Conservation (phyloP, 805 yeast genomes). For the Saccharomycopsis olivae region DNA sequence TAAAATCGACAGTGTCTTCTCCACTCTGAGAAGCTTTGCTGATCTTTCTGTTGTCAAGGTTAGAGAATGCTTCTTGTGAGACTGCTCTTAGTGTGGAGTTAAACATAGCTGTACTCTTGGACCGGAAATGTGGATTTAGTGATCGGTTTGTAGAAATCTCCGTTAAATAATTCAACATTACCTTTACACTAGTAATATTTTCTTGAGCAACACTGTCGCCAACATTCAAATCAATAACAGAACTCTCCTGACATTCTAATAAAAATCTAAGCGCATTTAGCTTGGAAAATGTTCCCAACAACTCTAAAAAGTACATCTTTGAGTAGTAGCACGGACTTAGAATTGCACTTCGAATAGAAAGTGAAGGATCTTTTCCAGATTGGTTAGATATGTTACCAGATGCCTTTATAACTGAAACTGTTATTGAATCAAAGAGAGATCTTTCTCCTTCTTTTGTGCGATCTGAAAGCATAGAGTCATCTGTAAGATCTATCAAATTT, state of each 20-base stretch:
- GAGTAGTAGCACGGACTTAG: slow-evolving; percentile 40
- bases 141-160: slow-evolving; percentile 34
- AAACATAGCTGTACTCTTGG: slow-evolving; percentile 39
- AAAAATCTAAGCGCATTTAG: slow-evolving; percentile 44
- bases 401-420: slow-evolving; percentile 21
- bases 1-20: slow-evolving; percentile 8
- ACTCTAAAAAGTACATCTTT: slow-evolving; percentile 41
- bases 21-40: background rate
- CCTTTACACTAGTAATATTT: slow-evolving; percentile 35
- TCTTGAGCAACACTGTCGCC: slow-evolving; percentile 10
- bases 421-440: slow-evolving; percentile 10
- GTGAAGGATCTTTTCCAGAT: slow-evolving; percentile 6
- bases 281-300: slow-evolving; percentile 40
- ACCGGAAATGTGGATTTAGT: slow-evolving; percentile 34
- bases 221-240: slow-evolving; percentile 7
- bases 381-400: no score
- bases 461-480: slow-evolving; percentile 18
- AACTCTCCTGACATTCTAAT: slow-evolving; percentile 19
- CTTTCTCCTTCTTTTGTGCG: slow-evolving; percentile 7
- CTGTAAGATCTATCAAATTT: slow-evolving; percentile 37
- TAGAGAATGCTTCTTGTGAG: slow-evolving; percentile 9
- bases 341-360: slow-evolving; percentile 16
- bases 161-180: slow-evolving; percentile 36
- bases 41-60: background rate
- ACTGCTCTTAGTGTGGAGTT: slow-evolving; percentile 34